Evolutionary conservation across 306 rosid species (phyloP).

Genomic region (Albizia julibrissin): DNA sequence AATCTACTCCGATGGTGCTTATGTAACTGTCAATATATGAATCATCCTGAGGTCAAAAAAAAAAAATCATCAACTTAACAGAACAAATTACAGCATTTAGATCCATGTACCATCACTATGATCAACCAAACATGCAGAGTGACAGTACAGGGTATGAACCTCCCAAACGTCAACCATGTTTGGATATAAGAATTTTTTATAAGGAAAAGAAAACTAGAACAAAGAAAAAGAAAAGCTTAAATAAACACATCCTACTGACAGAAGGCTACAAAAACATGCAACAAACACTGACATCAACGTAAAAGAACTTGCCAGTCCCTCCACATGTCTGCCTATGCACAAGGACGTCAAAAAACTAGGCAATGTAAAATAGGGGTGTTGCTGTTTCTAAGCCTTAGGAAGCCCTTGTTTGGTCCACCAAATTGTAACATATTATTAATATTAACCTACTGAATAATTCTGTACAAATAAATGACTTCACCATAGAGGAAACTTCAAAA

Average conservation of each 20-base stretch:
- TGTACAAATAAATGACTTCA: neutral
- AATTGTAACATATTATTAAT: neutral
- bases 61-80: constrained; percentile 11
- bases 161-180: neutral
- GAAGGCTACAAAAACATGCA: neutral
- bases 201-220: neutral
- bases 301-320: neutral
- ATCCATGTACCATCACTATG: constrained; percentile 23
- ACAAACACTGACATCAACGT: neutral
- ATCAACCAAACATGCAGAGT: constrained; percentile 23
- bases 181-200: neutral
- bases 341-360: neutral
- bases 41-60: constrained; percentile 68
- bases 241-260: neutral
- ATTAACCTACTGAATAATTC: neutral
- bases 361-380: neutral
- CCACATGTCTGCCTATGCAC: neutral
- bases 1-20: constrained; percentile 99
- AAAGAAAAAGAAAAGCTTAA: neutral
- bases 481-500: neutral
- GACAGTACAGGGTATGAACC: neutral
- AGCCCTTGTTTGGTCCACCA: neutral
- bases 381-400: neutral
- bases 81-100: constrained; percentile 13
- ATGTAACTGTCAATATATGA: constrained; percentile 97